Conservation (phyloP, 2,329 filamentous ascomycete species). For the Dothistroma pini region DNA sequence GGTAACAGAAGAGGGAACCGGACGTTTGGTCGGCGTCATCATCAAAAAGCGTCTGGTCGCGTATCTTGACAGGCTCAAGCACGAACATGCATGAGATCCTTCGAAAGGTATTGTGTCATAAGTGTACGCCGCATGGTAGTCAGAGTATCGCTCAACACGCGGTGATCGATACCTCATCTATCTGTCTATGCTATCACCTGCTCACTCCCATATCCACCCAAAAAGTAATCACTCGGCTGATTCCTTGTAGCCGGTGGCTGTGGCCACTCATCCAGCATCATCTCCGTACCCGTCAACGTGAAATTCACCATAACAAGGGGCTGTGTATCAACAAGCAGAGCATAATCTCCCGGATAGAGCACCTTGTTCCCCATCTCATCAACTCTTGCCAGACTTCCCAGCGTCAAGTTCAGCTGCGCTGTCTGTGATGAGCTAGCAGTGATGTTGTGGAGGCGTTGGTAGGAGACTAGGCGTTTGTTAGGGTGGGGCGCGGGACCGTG, state of each 20-base stretch:
- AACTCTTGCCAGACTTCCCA: conserved; percentile 50
- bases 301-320: conserved; percentile 43
- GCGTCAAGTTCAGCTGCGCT: conserved; percentile 42
- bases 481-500: conserved; percentile 52
- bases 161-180: neutral
- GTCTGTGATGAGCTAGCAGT: conserved; percentile 26
- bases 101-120: too few relatives aligned
- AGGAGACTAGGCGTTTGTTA: conserved; percentile 52
- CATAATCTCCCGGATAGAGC: conserved; percentile 54
- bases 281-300: conserved; percentile 44
- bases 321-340: conserved; percentile 45
- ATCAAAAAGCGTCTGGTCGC: conserved; percentile 57
- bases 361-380: conserved; percentile 51
- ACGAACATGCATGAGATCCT: neutral
- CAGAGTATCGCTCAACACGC: too few relatives aligned
- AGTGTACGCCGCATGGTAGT: too few relatives aligned
- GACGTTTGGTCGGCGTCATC: conserved; percentile 51
- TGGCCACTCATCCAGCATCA: conserved; percentile 42
- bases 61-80: conserved; percentile 43
- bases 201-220: conserved; percentile 28
- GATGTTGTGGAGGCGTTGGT: conserved; percentile 42
- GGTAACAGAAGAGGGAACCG: conserved; percentile 51
- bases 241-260: conserved; percentile 26
- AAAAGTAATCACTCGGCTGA: conserved; percentile 30
- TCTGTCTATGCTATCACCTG: neutral